Base-by-base conservation (phyloP, 306 rosid genomes). In the Fagus crenata region DNA sequence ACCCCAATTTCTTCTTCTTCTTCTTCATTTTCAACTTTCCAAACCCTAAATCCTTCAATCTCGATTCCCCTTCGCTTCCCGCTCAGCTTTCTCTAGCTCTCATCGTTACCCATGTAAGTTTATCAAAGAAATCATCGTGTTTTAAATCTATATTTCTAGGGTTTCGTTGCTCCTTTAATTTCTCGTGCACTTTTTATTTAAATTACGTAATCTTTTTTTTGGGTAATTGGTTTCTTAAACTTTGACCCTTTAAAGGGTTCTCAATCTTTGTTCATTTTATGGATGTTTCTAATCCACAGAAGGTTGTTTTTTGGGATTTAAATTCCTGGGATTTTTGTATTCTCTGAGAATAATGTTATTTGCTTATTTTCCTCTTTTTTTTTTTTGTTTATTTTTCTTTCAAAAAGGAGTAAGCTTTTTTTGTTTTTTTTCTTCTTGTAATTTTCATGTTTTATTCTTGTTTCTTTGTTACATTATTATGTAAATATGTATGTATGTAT, bases 81-180 rank as follows among this genome's bases (percentile, higher is more conserved):
- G 12, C 59, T 67, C 67, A 76, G 35, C 65, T 53, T 14, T 49
- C 1, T 49, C 28, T 7, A 32, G 8, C 72, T 59, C 53, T 60
- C 55, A 11, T 77, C 80, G 9, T 7, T 54, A 77, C 69, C 78
- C 83, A 78, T 84, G 85, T 86, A 83, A 85, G 71, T 80, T 49
- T 71, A 53, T 71, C 2, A 14, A 61, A 37, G 70, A 36, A 64
- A 31, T 0, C 55, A 0, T 49, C 8, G 2, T 53, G 1, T 43
- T 0, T 35, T 7, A 12, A 18, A 8, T 64, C 2, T 73, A 6
- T 71, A 1, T 36, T 53, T 74, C 49, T 54, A 55, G 76, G 70
- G 68, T 36, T 81, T 74, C 74, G 9, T 46, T 18, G 7, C 22
- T 41, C 14, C 4, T 2, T 6, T 40, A 18, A 56, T 56, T 65